phyloP scores from a whole-genome alignment of 805 yeast species.

The Peterozyma xylosa region DNA sequence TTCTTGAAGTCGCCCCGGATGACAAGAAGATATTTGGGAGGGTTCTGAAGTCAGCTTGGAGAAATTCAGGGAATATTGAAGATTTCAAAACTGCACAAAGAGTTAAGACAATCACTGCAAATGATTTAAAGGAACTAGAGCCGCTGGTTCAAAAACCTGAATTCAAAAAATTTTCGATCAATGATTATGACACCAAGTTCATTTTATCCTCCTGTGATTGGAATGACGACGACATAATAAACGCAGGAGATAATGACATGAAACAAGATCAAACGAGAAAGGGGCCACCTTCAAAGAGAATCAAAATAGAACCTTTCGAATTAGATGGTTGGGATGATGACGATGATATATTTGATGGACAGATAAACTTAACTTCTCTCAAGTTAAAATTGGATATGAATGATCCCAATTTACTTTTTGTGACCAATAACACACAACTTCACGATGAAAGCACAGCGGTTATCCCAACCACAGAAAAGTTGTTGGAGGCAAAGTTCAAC shows the following conservation, averaged over 20 bases:
- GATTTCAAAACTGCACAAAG: slow-evolving; percentile 13
- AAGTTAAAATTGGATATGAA: slow-evolving; percentile 69
- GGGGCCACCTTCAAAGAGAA: slow-evolving; percentile 13
- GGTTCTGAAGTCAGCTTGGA: slow-evolving; percentile 3
- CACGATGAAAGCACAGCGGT: slow-evolving; percentile 19
- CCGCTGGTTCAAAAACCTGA: slow-evolving; percentile 10
- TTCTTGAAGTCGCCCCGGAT: slow-evolving; percentile 59
- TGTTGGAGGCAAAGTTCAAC: slow-evolving; percentile 57
- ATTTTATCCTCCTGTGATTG: slow-evolving; percentile 69
- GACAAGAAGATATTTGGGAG: slow-evolving; percentile 38
- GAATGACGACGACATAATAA: slow-evolving; percentile 61
- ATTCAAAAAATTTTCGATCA: slow-evolving; percentile 20
- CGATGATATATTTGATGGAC: slow-evolving; percentile 75
- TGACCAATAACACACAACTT: slow-evolving; percentile 28
- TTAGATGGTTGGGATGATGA: slow-evolving; percentile 44
- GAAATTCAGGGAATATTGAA: no score
- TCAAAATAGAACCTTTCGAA: slow-evolving; percentile 23
- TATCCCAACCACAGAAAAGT: slow-evolving; percentile 47
- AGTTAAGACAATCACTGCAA: slow-evolving; percentile 18
- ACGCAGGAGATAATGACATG: slow-evolving; percentile 28
- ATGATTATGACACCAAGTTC: slow-evolving; percentile 43
- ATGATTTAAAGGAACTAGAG: slow-evolving; percentile 18
- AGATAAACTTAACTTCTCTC: slow-evolving; percentile 22
- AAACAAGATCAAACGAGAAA: slow-evolving; percentile 1
- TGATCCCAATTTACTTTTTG: slow-evolving; percentile 73